Conservation (phyloP, 345 rosid species). For the Triadica sebifera region DNA sequence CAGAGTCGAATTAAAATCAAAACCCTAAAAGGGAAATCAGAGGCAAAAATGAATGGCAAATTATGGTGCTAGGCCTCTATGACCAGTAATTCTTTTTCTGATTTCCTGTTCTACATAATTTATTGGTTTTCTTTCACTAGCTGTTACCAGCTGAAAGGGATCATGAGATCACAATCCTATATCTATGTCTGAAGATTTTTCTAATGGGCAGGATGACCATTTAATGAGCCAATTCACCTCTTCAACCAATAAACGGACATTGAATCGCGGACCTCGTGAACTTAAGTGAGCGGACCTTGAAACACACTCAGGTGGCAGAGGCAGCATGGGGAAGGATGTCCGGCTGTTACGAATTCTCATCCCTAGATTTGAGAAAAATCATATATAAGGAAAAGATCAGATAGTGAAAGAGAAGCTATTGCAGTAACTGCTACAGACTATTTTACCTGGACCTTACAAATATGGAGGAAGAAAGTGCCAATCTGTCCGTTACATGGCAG, state of each 20-base stretch:
- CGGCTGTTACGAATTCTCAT: constrained; percentile 36
- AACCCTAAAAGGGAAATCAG: constrained; percentile 8
- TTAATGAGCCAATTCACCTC: constrained; percentile 25
- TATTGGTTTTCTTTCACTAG: constrained; percentile 1
- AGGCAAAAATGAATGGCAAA: not conserved
- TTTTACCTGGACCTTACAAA: not conserved
- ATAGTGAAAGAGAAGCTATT: not conserved
- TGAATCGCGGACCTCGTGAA: constrained; percentile 3
- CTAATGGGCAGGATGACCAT: constrained; percentile 22
- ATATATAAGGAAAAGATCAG: constrained; percentile 1
- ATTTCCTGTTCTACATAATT: constrained; percentile 6
- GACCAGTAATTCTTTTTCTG: constrained; percentile 5
- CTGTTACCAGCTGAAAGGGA: not conserved
- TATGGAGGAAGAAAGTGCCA: constrained; percentile 2
- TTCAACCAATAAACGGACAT: constrained; percentile 28
- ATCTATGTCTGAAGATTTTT: constrained; percentile 1
- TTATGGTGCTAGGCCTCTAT: constrained; percentile 17
- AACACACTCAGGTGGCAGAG: constrained; percentile 2
- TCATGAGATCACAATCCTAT: not conserved
- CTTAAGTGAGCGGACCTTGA: not conserved
- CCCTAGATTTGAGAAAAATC: not conserved
- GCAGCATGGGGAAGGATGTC: constrained; percentile 19
- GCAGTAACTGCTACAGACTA: not conserved
- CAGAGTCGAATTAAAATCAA: not conserved
- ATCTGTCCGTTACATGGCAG: constrained; percentile 18